Base-by-base conservation (phyloP, 2,329 filamentous ascomycete species). In the Microdochium trichocladiopsis region DNA sequence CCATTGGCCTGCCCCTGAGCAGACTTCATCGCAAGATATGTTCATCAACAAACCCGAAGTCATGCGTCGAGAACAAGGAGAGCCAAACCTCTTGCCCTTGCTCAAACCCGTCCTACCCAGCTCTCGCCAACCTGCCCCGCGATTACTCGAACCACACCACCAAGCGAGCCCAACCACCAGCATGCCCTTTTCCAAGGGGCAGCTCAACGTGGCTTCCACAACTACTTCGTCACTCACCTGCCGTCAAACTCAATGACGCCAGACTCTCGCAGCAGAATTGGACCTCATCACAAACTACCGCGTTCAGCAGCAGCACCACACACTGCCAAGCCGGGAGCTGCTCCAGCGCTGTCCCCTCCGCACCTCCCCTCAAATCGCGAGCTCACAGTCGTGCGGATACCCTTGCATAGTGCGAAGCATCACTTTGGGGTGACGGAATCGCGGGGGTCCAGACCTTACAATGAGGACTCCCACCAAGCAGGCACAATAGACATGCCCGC, bases 201-300 rank as follows among this genome's bases (percentile, higher is more conserved):
- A 23, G 51, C 53, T 25, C 73, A 71, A 50, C 79, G 81, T 48
- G 68, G 70, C 56, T 97, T 97, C 69, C 91, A 96, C 73, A 91
- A 95, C 61, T 97, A 99, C 75, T 99, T 99, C 69, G 90, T 97
- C 54, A 96, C 94, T 9, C 90, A 96, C 68, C 80, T 99, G 2
- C 93, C 94, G 4, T 95, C 91, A 18, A 95, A 91, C 14, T 96
- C 92, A 3, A 79, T 96, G 47, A 89, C 96, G 61, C 93, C 94
- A 8, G 93, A 97, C 69, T 88, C 88, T 33, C 78, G 84, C 52
- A 72, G 76, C 22, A 71, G 78, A 18, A 65, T 73, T 25, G 85
- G 84, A 3, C 83, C 84, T 25, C 87, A 90, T 60, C 91, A 96
- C 68, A 92, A 94, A 67, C 82, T 96, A 5, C 92, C 92, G 49